phyloP scores from a whole-genome alignment of 1,284 basidiomycete species.

The Ustilago curta region DNA sequence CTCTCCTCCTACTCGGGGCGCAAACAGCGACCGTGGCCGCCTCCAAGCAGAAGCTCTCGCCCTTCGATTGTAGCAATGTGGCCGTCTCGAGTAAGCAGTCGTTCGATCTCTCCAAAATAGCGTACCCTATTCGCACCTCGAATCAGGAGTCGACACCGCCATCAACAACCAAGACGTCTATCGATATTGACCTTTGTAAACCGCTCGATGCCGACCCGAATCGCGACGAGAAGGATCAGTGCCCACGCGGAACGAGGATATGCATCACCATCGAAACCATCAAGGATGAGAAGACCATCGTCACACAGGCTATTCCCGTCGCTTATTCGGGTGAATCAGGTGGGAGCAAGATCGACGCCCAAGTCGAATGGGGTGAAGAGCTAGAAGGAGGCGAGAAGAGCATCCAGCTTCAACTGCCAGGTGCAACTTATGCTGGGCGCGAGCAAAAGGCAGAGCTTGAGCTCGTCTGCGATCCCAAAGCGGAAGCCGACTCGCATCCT shows the following conservation, averaged over 20 bases:
- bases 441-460: constrained; percentile 48
- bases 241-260: constrained; percentile 51
- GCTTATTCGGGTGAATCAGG: constrained; percentile 47
- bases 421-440: constrained; percentile 37
- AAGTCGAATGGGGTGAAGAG: constrained; percentile 44
- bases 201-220: constrained; percentile 33
- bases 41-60: constrained; percentile 41
- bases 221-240: constrained; percentile 46
- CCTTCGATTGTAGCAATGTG: constrained; percentile 47
- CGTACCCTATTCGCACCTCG: constrained; percentile 47
- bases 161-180: constrained; percentile 39
- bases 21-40: constrained; percentile 8
- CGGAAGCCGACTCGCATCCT: constrained; percentile 38
- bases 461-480: constrained; percentile 50
- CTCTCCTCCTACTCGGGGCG: constrained; percentile 21
- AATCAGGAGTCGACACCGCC: constrained; percentile 46
- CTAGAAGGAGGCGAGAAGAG: constrained; percentile 50
- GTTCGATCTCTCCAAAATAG: constrained; percentile 47
- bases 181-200: constrained; percentile 53
- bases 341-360: constrained; percentile 42
- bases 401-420: constrained; percentile 42
- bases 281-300: constrained; percentile 45
- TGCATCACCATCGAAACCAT: constrained; percentile 54
- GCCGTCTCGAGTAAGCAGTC: constrained; percentile 38
- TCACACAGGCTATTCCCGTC: constrained; percentile 54